These are phyloP conservation scores for Penicillium sp. DNA, from an alignment of 2,329 filamentous ascomycete genomes.

Conservation along the genomic window DNA sequence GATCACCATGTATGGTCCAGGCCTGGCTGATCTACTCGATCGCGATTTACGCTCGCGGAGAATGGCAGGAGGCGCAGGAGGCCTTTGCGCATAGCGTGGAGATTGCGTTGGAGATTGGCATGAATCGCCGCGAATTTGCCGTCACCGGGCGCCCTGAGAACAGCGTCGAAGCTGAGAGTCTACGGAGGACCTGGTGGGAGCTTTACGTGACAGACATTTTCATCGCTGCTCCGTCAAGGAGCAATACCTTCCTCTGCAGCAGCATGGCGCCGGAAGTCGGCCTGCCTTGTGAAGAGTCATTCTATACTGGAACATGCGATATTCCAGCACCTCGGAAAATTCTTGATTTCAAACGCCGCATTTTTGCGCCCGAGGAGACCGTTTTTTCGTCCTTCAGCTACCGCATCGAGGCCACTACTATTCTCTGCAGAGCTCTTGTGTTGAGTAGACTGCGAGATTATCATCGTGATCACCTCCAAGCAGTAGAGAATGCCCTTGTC, in stretches of 20 bases:
- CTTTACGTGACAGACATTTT: conserved; percentile 75
- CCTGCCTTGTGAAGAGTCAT: conserved; percentile 76
- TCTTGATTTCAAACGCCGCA: conserved; percentile 57
- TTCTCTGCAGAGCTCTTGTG: conserved; percentile 71
- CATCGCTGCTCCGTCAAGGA: conserved; percentile 66
- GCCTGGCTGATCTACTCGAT: conserved; percentile 42
- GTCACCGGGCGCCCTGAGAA: conserved; percentile 45
- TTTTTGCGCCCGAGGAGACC: conserved; percentile 66
- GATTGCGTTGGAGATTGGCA: conserved; percentile 71
- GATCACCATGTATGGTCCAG: conserved; percentile 41
- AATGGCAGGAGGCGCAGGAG: conserved; percentile 34
- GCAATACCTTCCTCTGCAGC: conserved; percentile 61
- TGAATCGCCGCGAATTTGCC: conserved; percentile 68
- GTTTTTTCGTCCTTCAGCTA: conserved; percentile 82
- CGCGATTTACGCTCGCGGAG: conserved; percentile 37
- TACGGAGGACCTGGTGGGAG: conserved; percentile 87
- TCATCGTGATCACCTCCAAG: conserved; percentile 58
- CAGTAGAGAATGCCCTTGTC: conserved; percentile 57
- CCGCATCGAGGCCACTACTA: conserved; percentile 75
- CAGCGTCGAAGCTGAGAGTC: conserved; percentile 73
- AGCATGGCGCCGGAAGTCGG: conserved; percentile 69
- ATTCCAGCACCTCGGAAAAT: conserved; percentile 63
- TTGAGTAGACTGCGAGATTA: conserved; percentile 41
- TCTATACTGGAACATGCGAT: conserved; percentile 53
- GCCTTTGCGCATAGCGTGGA: conserved; percentile 65